Evolutionary conservation across 495 filamentous ascomycete species (phyloP).

Genomic region (Penicillium atrosanguineum): DNA sequence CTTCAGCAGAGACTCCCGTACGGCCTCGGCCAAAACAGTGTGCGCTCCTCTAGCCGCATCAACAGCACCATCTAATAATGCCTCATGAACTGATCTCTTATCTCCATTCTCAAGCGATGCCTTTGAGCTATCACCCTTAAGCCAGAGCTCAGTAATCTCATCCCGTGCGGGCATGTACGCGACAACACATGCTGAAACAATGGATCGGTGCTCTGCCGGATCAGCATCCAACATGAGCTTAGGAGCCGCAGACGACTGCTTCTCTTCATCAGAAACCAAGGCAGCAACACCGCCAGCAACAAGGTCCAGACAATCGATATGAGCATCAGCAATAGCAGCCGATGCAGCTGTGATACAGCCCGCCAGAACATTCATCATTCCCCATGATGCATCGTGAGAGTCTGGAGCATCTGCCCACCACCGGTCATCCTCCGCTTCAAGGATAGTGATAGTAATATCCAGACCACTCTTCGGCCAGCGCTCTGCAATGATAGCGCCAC

Average conservation of each 20-base stretch:
- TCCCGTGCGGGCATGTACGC: conserved; percentile 84
- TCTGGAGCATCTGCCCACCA: conserved; percentile 55
- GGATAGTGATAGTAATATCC: conserved; percentile 84
- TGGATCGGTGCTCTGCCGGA: conserved; percentile 67
- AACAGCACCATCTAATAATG: conserved; percentile 60
- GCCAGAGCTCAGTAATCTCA: conserved; percentile 91
- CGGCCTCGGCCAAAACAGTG: conserved; percentile 56
- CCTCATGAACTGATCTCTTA: conserved; percentile 41
- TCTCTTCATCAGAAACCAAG: conserved; percentile 53
- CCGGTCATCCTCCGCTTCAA: conserved; percentile 83
- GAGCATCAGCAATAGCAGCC: conserved; percentile 92
- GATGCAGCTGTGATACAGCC: conserved; percentile 92
- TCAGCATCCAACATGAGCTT: conserved; percentile 77
- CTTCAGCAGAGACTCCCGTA: conserved; percentile 51
- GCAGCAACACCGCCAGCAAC: conserved; percentile 88
- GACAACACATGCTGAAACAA: conserved; percentile 81
- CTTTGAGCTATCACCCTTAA: conserved; percentile 68
- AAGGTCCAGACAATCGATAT: conserved; percentile 92
- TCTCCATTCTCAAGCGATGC: conserved; percentile 29
- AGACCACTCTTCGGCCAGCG: conserved; percentile 96
- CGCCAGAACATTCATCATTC: conserved; percentile 85
- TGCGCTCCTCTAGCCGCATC: conserved; percentile 59
- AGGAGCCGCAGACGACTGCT: conserved; percentile 29
- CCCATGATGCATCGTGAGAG: conserved; percentile 57
- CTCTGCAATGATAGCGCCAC: conserved; percentile 85